Conservation (phyloP, 2,329 filamentous ascomycete genomes). For the Hypoxylon sp. region DNA sequence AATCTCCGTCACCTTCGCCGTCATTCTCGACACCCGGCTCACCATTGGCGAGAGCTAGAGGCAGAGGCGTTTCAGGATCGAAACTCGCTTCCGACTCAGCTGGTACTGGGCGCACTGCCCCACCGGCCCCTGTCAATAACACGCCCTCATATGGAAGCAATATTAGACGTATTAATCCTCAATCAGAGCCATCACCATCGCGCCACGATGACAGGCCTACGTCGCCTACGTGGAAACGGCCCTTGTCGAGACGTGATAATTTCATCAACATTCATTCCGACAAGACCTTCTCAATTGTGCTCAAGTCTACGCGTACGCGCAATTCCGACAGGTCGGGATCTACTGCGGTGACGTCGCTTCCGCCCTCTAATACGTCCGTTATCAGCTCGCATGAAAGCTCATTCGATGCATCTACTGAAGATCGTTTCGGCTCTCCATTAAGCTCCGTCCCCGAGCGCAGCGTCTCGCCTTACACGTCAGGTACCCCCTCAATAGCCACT, state of each 20-base stretch:
- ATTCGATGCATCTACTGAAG: conserved; percentile 62
- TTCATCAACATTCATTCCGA: conserved; percentile 68
- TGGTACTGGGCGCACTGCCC: conserved; percentile 53
- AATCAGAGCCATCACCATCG: conserved; percentile 47
- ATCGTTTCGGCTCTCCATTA: conserved; percentile 64
- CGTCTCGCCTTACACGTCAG: conserved; percentile 56
- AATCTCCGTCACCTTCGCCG: conserved; percentile 53
- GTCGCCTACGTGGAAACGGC: conserved; percentile 49
- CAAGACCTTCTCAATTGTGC: conserved; percentile 70
- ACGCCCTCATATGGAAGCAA: conserved; percentile 58
- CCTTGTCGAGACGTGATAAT: conserved; percentile 60
- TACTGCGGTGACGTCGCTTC: conserved; percentile 60
- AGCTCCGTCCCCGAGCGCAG: conserved; percentile 64
- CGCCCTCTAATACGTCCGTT: conserved; percentile 61
- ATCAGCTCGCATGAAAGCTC: conserved; percentile 67
- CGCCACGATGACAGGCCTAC: conserved; percentile 47
- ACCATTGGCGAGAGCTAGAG: conserved; percentile 57
- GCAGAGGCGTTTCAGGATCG: conserved; percentile 63
- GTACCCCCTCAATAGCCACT: conserved; percentile 53
- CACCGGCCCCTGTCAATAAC: conserved; percentile 57
- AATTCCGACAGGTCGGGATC: conserved; percentile 50
- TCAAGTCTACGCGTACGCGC: conserved; percentile 51
- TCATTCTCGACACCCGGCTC: conserved; percentile 53
- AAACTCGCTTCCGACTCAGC: conserved; percentile 58
- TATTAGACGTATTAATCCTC: conserved; percentile 59